Conservation (phyloP, 805 yeast genomes). For the Candida ficus region DNA sequence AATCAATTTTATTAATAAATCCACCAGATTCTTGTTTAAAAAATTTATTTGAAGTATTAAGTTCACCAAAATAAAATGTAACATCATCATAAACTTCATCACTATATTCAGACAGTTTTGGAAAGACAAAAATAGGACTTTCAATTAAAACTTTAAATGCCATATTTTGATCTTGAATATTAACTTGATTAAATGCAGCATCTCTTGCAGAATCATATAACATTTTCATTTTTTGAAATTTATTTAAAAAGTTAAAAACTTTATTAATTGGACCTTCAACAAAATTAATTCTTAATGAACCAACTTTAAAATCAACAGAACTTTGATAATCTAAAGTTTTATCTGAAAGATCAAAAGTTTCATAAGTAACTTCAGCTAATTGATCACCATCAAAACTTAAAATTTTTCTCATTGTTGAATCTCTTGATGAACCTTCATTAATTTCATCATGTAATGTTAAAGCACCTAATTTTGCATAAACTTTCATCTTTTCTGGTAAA, state of each 20-base stretch:
- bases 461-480: constrained; percentile 71
- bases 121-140: constrained; percentile 83
- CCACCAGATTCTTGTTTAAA: constrained; percentile 24
- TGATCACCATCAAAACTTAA: constrained; percentile 78
- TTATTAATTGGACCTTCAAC: constrained; percentile 75
- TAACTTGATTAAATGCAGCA: constrained; percentile 81
- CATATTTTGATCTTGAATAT: constrained; percentile 51
- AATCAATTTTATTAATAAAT: constrained; percentile 48
- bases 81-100: constrained; percentile 50
- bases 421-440: constrained; percentile 53
- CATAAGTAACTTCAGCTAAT: constrained; percentile 77
- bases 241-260: constrained; percentile 60
- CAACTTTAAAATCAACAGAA: constrained; percentile 57
- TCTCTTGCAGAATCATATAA: constrained; percentile 87
- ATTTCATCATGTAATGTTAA: constrained; percentile 73
- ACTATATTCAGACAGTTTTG: constrained; percentile 44
- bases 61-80: constrained; percentile 76
- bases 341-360: constrained; percentile 62
- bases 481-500: constrained; percentile 72
- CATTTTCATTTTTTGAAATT: constrained; percentile 79
- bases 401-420: constrained; percentile 56
- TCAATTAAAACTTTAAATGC: constrained; percentile 66
- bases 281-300: constrained; percentile 71
- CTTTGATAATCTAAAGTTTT: constrained; percentile 48
- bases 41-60: constrained; percentile 64